phyloP scores from a whole-genome alignment of 2,329 filamentous ascomycete species.

The Cadophora gregata region DNA sequence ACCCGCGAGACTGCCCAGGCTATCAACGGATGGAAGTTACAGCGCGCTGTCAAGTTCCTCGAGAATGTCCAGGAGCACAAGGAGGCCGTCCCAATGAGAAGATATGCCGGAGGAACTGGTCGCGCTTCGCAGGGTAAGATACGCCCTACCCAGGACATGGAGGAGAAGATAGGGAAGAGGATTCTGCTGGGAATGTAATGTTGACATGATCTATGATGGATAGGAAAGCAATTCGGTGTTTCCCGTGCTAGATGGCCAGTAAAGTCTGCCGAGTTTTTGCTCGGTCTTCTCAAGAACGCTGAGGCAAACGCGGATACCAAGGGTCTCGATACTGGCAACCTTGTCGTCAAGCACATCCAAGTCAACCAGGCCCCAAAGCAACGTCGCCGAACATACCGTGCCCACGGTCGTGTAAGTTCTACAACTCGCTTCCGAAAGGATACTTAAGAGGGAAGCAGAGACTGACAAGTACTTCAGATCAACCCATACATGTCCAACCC shows the following conservation, averaged over 20 bases:
- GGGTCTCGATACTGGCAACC: slow-evolving; percentile 95
- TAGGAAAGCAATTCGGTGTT: slow-evolving; percentile 99
- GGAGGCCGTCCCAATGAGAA: slow-evolving; percentile 97
- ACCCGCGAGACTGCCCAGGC: slow-evolving; percentile 99
- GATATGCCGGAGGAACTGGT: slow-evolving; percentile 95
- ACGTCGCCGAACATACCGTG: slow-evolving; percentile 98
- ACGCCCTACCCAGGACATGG: not conserved
- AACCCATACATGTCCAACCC: slow-evolving; percentile 99
- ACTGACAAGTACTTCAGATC: slow-evolving; percentile 65
- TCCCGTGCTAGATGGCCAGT: slow-evolving; percentile 97
- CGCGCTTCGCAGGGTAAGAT: slow-evolving; percentile 95
- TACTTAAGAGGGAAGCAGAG: not conserved
- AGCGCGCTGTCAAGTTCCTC: slow-evolving; percentile 94
- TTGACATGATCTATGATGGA: slow-evolving; percentile 38
- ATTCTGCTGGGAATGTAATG: slow-evolving; percentile 12
- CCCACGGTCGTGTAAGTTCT: slow-evolving; percentile 95
- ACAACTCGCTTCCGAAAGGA: not conserved
- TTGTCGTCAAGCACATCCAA: slow-evolving; percentile 99
- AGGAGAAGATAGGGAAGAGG: not conserved
- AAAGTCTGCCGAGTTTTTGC: slow-evolving; percentile 98
- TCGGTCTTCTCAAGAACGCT: slow-evolving; percentile 96
- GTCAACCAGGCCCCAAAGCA: slow-evolving; percentile 99
- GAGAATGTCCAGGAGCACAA: slow-evolving; percentile 97
- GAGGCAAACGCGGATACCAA: slow-evolving; percentile 97
- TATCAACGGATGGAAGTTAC: slow-evolving; percentile 75